phyloP scores from a whole-genome alignment of 2,329 filamentous ascomycete species.

The Sporothrix sp. region DNA sequence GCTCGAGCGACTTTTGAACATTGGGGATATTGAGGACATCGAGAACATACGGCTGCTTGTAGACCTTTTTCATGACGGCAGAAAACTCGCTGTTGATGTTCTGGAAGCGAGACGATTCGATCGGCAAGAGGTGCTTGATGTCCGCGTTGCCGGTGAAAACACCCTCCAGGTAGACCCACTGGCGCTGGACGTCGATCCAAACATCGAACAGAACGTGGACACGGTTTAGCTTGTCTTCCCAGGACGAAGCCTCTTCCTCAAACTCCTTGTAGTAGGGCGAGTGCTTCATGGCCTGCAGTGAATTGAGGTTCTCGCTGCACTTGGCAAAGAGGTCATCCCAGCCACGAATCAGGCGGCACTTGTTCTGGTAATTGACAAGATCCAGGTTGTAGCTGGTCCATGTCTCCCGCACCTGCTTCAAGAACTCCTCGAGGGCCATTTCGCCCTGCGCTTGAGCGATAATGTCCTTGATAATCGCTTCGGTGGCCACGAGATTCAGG shows the following conservation, averaged over 20 bases:
- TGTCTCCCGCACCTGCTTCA: conserved; percentile 90
- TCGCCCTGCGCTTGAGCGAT: conserved; percentile 94
- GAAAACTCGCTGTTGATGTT: conserved; percentile 99
- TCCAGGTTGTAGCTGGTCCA: conserved; percentile 95
- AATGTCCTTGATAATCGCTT: conserved; percentile 81
- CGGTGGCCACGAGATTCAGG: conserved; percentile 77
- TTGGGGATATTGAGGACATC: conserved; percentile 94
- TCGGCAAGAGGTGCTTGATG: conserved; percentile 94
- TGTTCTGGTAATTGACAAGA: conserved; percentile 94
- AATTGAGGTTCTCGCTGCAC: conserved; percentile 96
- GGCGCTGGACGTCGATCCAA: conserved; percentile 99
- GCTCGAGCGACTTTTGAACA: conserved; percentile 90
- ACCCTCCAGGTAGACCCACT: conserved; percentile 98
- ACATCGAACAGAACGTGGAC: conserved; percentile 97
- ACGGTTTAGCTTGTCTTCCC: conserved; percentile 97
- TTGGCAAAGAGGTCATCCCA: conserved; percentile 98
- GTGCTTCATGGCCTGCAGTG: conserved; percentile 95
- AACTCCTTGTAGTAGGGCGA: conserved; percentile 99
- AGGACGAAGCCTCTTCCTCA: conserved; percentile 88
- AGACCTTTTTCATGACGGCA: conserved; percentile 98
- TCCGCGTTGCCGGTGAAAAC: conserved; percentile 98
- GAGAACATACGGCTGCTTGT: conserved; percentile 88
- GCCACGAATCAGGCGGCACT: conserved; percentile 90
- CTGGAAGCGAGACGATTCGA: conserved; percentile 93
- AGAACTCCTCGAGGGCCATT: conserved; percentile 95